Base-by-base conservation (phyloP, 1,284 basidiomycete species). In the Trichosporon inkin region DNA sequence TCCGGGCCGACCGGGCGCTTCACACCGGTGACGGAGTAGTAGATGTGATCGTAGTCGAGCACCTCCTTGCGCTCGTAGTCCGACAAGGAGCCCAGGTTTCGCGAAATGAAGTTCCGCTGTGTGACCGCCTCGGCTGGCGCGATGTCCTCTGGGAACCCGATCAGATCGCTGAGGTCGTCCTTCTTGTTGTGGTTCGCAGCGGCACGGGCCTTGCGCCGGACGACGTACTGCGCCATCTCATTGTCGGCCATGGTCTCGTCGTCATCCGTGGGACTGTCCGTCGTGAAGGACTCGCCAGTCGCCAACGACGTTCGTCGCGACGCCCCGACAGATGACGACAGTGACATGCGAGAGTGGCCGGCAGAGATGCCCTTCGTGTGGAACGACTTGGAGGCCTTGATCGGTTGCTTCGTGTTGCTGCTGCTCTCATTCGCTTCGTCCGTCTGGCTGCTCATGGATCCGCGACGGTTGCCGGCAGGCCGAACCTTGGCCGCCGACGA, bases 161-260 rank as follows among this genome's bases (percentile, higher is more conserved):
- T 83, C 71, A 98, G 81, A 57, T 88, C 89, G 64, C 96, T 90
- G 53, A 99, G 78, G 66, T 97, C 90, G 64, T 89, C 87, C 71
- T 90, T 89, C 39, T 84, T 86, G 57, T 71, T 70, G 8, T 74
- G 71, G 6, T 88, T 86, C 17, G 84, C 83, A 2, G 92, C 89
- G 58, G 94, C 78, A 80, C 92, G 91, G 13, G 89, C 86, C 67
- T 93, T 89, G 68, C 96, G 89, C 34, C 93, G 84, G 66, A 86
- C 84, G 62, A 98, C 92, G 76, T 97, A 99, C 62, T 89, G 87
- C 70, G 89, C 81, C 95, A 99, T 99, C 80, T 99, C 96, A 64
- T 93, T 91, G 71, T 99, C 96, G 19, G 90, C 96, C 13, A 88
- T 78, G 1, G 88, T 62, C 77, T 98, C 93, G 67, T 99, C 96